Conservation (phyloP, 352 stramenopile genomes). For the Phytophthora macrochlamydospora region DNA sequence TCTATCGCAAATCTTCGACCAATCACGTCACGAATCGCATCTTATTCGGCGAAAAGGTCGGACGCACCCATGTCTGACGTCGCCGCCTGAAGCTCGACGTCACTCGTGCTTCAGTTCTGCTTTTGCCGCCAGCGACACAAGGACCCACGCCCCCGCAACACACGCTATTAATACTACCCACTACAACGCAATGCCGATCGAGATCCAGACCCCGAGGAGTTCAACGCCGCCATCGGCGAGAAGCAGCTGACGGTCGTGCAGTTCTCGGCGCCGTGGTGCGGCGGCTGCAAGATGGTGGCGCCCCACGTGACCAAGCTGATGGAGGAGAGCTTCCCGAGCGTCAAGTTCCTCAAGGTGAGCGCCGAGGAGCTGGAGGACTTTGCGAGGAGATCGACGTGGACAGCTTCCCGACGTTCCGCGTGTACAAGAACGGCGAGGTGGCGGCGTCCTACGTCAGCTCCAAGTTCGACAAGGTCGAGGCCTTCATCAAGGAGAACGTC, state of each 20-base stretch:
- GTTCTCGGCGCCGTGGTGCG: constrained; percentile 81
- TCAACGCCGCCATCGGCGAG: constrained; percentile 46
- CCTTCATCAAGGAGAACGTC: constrained; percentile 66
- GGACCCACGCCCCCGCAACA: neutral
- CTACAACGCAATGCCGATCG: constrained; percentile 30
- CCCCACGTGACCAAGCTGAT: constrained; percentile 66
- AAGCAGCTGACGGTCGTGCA: constrained; percentile 62
- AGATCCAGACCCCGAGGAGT: constrained; percentile 57
- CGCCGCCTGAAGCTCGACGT: constrained; percentile 10
- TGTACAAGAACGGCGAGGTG: constrained; percentile 77
- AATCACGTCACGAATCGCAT: too few relatives aligned
- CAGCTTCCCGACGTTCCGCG: constrained; percentile 78
- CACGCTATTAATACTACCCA: neutral
- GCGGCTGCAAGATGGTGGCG: constrained; percentile 75
- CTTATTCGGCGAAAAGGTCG: neutral
- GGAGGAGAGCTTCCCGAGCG: constrained; percentile 48
- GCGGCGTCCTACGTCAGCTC: constrained; percentile 76
- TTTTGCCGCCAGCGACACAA: constrained; percentile 22
- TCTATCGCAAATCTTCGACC: too few relatives aligned
- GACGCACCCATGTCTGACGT: constrained; percentile 33
- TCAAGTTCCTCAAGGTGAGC: constrained; percentile 76
- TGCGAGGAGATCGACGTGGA: constrained; percentile 80
- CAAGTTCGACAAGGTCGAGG: constrained; percentile 82
- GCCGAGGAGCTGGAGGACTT: constrained; percentile 74
- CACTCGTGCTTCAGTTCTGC: constrained; percentile 28